Base-by-base conservation (phyloP, 139 green algal species). In the Picocystis salinarum region DNA sequence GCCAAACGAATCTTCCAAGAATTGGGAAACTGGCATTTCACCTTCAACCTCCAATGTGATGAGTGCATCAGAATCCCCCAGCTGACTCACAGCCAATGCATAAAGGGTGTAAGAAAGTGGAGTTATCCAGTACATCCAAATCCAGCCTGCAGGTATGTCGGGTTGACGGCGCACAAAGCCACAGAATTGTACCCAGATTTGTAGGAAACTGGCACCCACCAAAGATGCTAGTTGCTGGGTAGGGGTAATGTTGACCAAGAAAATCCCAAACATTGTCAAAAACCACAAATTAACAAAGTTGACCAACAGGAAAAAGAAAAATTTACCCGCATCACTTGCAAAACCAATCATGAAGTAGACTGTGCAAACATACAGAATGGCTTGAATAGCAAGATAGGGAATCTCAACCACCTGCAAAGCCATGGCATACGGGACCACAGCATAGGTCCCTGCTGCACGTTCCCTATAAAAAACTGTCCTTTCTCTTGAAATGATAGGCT, bases 121-220 rank as follows among this genome's bases (percentile, higher is more conserved):
- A 2, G 10, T 34, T 4, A 46, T 23, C 23, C 73, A 46, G 51
- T 80, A 78, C 29, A 80, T 50, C 75, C 75, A 85, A 41, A 67
- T 52, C 67, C 64, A 82, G 28, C 63, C 69, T 20, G 25, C 29
- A 0, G 76, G 76, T 34, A 82, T 83, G 15, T 48, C 18, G 0
- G 70, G 53, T 56, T 80, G 85, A 12, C 73, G 64, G 23, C 79
- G 71, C 42, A 79, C 49, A 46, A 86, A 86, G 23, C 75, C 75
- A 24, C 75, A 79, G 49, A 75, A 81, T n/a, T n/a, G n/a, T n/a
- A n/a, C n/a, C n/a, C n/a, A n/a, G n/a, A n/a, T n/a, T n/a, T n/a
- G n/a, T n/a, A n/a, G n/a, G n/a, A n/a, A n/a, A n/a, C n/a, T n/a
- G n/a, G n/a, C n/a, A n/a, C n/a, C n/a, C n/a, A n/a, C n/a, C n/a